These are phyloP conservation scores for Coemansia aciculifera DNA, from an alignment of 192 early-diverging fungal species.

Conservation along the genomic window DNA sequence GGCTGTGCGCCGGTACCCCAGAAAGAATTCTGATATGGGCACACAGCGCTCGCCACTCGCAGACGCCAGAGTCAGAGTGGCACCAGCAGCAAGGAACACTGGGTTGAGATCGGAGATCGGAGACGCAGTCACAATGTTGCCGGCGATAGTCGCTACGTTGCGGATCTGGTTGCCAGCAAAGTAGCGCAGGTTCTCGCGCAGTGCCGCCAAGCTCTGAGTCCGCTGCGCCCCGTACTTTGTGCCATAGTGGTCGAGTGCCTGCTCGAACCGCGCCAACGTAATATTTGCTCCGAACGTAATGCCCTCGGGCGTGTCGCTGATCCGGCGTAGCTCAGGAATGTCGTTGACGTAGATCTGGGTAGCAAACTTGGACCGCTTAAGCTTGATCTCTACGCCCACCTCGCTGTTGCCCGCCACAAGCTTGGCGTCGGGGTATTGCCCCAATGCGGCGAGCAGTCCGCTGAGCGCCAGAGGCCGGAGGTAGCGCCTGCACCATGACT, in stretches of 20 bases:
- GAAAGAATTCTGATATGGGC: conserved; percentile 69
- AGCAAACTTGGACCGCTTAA: conserved; percentile 69
- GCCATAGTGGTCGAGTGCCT: conserved; percentile 19
- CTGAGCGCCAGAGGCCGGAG: conserved; percentile 59
- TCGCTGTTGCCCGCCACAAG: conserved; percentile 84
- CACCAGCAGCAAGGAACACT: conserved; percentile 70
- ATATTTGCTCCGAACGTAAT: conserved; percentile 68
- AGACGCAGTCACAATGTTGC: conserved; percentile 84
- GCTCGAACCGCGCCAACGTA: conserved; percentile 61
- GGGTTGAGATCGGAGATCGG: conserved; percentile 91
- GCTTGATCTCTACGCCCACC: conserved; percentile 77
- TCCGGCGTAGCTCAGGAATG: conserved; percentile 64
- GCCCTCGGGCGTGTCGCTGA: conserved; percentile 35
- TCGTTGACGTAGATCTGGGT: conserved; percentile 68
- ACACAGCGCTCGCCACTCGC: conserved; percentile 54
- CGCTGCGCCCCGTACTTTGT: conserved; percentile 29
- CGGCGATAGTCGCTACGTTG: conserved; percentile 82
- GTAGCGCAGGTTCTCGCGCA: conserved; percentile 73
- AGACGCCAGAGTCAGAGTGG: conserved; percentile 54
- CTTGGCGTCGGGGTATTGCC: conserved; percentile 66
- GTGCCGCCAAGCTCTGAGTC: conserved; percentile 64
- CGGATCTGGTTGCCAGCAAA: conserved; percentile 88
- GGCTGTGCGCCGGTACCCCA: conserved; percentile 79
- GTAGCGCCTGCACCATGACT: conserved; percentile 36
- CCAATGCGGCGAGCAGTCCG: conserved; percentile 58